Conservation (phyloP, 805 yeast species). For the Wickerhamomyces strasburgensis region DNA sequence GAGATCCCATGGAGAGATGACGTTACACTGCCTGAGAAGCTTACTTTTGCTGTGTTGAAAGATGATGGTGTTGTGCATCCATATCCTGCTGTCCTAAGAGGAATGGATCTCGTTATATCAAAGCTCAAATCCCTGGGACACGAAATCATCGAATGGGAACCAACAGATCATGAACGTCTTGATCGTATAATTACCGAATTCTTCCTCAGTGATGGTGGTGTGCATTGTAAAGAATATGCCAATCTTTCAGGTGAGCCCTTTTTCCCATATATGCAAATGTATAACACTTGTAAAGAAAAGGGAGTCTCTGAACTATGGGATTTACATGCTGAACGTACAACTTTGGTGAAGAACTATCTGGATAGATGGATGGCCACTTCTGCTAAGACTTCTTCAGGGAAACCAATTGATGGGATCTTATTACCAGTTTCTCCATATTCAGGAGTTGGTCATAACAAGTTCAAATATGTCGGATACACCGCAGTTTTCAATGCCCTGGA, state of each 20-base stretch:
- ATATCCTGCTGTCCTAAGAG: conserved; percentile 46
- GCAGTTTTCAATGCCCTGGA: conserved; percentile 50
- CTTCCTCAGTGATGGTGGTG: conserved; percentile 36
- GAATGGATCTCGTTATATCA: conserved; percentile 31
- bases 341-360: conserved; percentile 34
- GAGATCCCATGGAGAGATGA: conserved; percentile 38
- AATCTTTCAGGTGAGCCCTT: conserved; percentile 40
- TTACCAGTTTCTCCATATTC: conserved; percentile 34
- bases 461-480: conserved; percentile 39
- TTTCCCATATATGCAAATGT: conserved; percentile 37
- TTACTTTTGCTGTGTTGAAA: conserved; percentile 36
- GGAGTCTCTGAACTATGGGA: conserved; percentile 38
- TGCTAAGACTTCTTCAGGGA: conserved; percentile 30
- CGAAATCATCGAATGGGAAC: conserved; percentile 45
- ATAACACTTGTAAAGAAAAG: conserved; percentile 32
- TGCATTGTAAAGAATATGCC: conserved; percentile 30
- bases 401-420: conserved; percentile 43
- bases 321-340: conserved; percentile 35
- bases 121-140: conserved; percentile 40
- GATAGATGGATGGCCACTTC: conserved; percentile 39
- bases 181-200: conserved; percentile 31
- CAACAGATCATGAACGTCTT: conserved; percentile 33
- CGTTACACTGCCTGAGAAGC: conserved; percentile 30
- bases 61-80: conserved; percentile 44
- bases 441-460: conserved; percentile 29